Evolutionary conservation across 257 asterid genomes (phyloP).

Genomic region (Nicotiana tabacum): DNA sequence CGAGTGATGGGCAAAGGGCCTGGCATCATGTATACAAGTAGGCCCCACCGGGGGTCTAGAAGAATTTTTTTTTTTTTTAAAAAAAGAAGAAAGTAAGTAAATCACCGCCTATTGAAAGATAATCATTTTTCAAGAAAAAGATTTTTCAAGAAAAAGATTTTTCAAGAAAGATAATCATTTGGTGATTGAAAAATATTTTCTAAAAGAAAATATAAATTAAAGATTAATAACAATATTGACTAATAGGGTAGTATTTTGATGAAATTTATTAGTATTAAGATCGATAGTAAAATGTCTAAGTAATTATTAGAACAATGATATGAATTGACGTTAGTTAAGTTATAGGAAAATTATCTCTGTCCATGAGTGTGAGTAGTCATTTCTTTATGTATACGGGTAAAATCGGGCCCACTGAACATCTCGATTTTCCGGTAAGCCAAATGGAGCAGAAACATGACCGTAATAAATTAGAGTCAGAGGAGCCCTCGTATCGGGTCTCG

Average conservation of each 20-base stretch:
- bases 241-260: background rate
- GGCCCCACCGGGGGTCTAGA: constrained; percentile 8
- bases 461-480: too few species aligned
- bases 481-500: too few species aligned
- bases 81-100: background rate
- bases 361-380: background rate
- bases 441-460: too few species aligned
- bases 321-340: background rate
- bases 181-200: too few species aligned
- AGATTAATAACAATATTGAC: background rate
- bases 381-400: too few species aligned
- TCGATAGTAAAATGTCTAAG: background rate
- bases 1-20: constrained; percentile 19
- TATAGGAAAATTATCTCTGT: background rate
- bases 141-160: background rate
- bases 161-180: background rate
- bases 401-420: too few species aligned
- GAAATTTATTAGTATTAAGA: background rate
- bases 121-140: background rate
- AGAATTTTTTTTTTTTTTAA: too few species aligned
- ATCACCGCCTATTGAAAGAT: background rate
- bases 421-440: too few species aligned
- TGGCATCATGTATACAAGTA: constrained; percentile 21
- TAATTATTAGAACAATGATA: background rate
- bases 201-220: background rate